These are phyloP conservation scores for Pythium dissotocum DNA, from an alignment of 352 stramenopile genomes.

Conservation along the genomic window DNA sequence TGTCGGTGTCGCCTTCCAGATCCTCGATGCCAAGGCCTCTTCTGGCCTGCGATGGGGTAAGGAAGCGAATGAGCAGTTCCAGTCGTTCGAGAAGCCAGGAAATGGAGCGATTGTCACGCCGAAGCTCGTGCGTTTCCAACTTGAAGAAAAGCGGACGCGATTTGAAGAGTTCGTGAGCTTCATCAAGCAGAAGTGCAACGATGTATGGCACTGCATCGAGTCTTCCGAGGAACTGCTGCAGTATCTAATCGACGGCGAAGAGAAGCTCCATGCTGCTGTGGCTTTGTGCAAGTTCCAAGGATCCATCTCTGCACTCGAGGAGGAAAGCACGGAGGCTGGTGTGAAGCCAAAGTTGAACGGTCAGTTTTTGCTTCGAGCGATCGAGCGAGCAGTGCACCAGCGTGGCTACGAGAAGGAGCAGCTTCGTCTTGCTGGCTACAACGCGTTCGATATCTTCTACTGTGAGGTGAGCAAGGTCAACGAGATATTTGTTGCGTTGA, in stretches of 20 bases:
- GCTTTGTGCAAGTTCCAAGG: slow-evolving; percentile 77
- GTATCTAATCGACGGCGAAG: slow-evolving; percentile 64
- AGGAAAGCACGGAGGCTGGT: slow-evolving; percentile 22
- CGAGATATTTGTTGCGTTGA: slow-evolving; percentile 65
- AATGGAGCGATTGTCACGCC: slow-evolving; percentile 51
- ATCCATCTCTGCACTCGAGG: slow-evolving; percentile 43
- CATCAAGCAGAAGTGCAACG: slow-evolving; percentile 55
- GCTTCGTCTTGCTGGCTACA: slow-evolving; percentile 79
- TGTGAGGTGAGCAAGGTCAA: slow-evolving; percentile 82
- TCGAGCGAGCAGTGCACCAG: slow-evolving; percentile 67
- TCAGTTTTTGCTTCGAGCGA: slow-evolving; percentile 71
- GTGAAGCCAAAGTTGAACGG: slow-evolving; percentile 45
- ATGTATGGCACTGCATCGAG: slow-evolving; percentile 64
- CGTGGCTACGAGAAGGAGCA: slow-evolving; percentile 80
- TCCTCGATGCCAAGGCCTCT: slow-evolving; percentile 79
- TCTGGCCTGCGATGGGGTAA: slow-evolving; percentile 82
- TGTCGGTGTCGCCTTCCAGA: slow-evolving; percentile 61
- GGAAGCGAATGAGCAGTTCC: slow-evolving; percentile 23
- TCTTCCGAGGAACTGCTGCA: slow-evolving; percentile 51
- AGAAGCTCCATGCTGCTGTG: slow-evolving; percentile 76
- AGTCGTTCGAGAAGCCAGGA: slow-evolving; percentile 13
- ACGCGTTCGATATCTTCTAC: slow-evolving; percentile 88
- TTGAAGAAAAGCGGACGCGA: slow-evolving; percentile 75
- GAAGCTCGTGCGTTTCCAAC: slow-evolving; percentile 83
- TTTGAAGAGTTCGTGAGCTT: slow-evolving; percentile 68